phyloP scores from a whole-genome alignment of 2,329 filamentous ascomycete species.

The Diaporthe amygdali region DNA sequence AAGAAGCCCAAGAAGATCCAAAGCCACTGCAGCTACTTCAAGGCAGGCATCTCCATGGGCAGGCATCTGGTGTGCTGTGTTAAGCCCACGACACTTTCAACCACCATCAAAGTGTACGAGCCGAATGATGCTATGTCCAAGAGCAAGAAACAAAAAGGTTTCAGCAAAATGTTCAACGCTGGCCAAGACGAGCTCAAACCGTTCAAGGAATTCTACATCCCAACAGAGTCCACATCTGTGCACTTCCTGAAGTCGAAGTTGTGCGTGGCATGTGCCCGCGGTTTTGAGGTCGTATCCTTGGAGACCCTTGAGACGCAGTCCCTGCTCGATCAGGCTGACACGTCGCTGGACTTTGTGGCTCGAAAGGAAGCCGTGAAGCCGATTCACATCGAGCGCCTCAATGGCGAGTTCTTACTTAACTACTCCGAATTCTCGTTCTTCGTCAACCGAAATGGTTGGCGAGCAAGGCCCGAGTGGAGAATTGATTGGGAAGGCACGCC shows the following conservation, averaged over 20 bases:
- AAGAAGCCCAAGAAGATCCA: constrained; percentile 96
- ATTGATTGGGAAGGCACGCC: constrained; percentile 98
- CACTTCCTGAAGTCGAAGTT: constrained; percentile 97
- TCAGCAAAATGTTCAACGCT: constrained; percentile 92
- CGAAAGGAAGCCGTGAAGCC: constrained; percentile 92
- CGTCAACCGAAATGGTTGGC: constrained; percentile 97
- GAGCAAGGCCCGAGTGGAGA: constrained; percentile 92
- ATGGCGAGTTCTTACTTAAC: constrained; percentile 95
- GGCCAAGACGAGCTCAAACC: constrained; percentile 95
- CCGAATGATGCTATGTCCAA: constrained; percentile 94
- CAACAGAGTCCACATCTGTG: constrained; percentile 96
- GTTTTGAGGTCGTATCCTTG: constrained; percentile 95
- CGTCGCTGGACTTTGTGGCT: constrained; percentile 94
- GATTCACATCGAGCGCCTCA: constrained; percentile 96
- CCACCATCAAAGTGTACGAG: constrained; percentile 99
- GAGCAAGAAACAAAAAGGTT: constrained; percentile 93
- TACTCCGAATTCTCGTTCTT: constrained; percentile 99
- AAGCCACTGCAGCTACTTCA: constrained; percentile 98
- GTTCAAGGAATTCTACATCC: constrained; percentile 99
- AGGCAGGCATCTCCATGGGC: constrained; percentile 91
- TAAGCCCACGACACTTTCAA: constrained; percentile 90
- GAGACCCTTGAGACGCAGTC: constrained; percentile 99
- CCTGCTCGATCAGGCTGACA: constrained; percentile 95
- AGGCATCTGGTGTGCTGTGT: constrained; percentile 95
- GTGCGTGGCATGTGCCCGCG: constrained; percentile 92